These are phyloP conservation scores for Gossypium davidsonii DNA, from an alignment of 441 rosid genomes.

Conservation along the genomic window DNA sequence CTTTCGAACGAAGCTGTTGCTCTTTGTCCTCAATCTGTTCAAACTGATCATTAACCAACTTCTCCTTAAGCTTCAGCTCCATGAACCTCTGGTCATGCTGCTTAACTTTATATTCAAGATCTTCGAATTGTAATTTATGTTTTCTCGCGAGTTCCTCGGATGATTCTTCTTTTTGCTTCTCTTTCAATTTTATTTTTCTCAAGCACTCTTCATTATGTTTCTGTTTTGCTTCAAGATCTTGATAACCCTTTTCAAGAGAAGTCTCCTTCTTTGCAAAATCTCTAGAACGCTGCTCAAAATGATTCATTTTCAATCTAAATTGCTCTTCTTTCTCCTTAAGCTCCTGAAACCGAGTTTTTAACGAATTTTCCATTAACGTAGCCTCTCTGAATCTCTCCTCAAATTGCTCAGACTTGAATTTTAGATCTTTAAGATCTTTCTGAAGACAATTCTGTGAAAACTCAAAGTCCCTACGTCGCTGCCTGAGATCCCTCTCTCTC, in stretches of 20 bases:
- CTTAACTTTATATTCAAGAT: neutral
- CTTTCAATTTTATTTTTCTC: constrained; percentile 19
- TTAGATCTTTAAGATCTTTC: neutral
- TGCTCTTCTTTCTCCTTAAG: constrained; percentile 1
- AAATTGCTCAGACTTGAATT: constrained; percentile 3
- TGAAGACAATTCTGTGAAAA: neutral
- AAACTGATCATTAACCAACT: constrained; percentile 12
- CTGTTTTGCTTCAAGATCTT: constrained; percentile 21
- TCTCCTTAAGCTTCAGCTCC: constrained; percentile 4
- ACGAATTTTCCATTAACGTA: neutral
- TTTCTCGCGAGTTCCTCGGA: neutral
- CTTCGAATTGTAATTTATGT: neutral
- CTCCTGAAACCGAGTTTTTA: neutral
- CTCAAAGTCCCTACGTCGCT: neutral
- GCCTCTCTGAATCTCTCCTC: constrained; percentile 1
- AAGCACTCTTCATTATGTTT: constrained; percentile 10
- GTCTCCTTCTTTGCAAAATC: constrained; percentile 6
- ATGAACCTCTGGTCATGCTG: neutral
- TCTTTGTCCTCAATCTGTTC: neutral
- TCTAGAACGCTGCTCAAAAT: neutral
- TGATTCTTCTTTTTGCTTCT: constrained; percentile 19
- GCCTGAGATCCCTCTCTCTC: neutral
- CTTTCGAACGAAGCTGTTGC: neutral
- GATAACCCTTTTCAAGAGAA: neutral
- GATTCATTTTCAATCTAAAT: neutral